phyloP scores from a whole-genome alignment of 805 yeast species.

The Ogataea dorogensis region DNA sequence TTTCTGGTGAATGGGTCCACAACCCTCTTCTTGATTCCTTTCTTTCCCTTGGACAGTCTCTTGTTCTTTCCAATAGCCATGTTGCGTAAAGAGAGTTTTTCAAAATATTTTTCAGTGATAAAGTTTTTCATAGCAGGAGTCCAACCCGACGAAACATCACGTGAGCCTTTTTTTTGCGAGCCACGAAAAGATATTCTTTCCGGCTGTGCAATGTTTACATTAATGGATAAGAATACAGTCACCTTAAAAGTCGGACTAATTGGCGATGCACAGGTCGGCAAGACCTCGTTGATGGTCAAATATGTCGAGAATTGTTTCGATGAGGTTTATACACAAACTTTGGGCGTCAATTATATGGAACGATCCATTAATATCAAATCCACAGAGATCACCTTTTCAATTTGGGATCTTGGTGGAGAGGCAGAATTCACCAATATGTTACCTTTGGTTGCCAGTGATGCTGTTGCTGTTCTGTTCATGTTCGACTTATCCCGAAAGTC shows the following conservation, averaged over 20 bases:
- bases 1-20: constrained; percentile 99
- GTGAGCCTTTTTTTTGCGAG: constrained; percentile 1
- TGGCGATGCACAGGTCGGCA: constrained; percentile 96
- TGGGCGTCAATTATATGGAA: constrained; percentile 95
- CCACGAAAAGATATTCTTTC: neutral
- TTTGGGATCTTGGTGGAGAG: constrained; percentile 97
- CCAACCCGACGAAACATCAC: constrained; percentile 6
- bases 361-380: constrained; percentile 78
- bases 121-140: constrained; percentile 14
- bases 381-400: constrained; percentile 84
- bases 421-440: constrained; percentile 93
- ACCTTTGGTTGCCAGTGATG: constrained; percentile 87
- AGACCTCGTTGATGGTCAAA: constrained; percentile 93
- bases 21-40: constrained; percentile 98
- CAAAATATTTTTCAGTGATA: constrained; percentile 11
- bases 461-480: constrained; percentile 86
- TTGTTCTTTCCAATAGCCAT: constrained; percentile 67
- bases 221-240: constrained; percentile 40
- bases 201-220: constrained; percentile 14
- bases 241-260: constrained; percentile 85
- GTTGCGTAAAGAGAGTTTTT: constrained; percentile 28
- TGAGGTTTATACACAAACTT: constrained; percentile 87
- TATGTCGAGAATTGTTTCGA: constrained; percentile 94
- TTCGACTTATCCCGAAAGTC: constrained; percentile 86
- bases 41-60: constrained; percentile 87